Percentiles rank a stretch among this genome's conserved stretches.
Evolutionary conservation across 1,284 basidiomycete genomes (phyloP).

Genomic region (Sporisorium exsertum): DNA sequence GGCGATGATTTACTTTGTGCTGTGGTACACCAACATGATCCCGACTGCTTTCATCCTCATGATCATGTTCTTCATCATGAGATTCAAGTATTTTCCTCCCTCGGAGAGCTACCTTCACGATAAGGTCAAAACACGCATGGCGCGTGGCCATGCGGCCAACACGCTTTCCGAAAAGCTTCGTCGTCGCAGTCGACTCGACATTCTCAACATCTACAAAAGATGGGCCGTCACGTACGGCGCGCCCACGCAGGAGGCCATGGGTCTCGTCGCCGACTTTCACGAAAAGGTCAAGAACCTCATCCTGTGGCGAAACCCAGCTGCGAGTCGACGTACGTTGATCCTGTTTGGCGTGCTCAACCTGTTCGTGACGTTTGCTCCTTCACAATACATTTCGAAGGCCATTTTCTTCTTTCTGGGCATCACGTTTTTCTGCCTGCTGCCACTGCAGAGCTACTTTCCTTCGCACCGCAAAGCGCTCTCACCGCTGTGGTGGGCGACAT

Average conservation of each 20-base stretch:
- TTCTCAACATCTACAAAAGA: constrained; percentile 65
- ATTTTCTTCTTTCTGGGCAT: constrained; percentile 61
- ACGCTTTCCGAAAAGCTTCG: constrained; percentile 63
- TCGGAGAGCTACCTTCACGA: constrained; percentile 65
- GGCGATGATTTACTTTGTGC: constrained; percentile 68
- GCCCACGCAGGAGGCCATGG: constrained; percentile 55
- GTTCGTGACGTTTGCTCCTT: constrained; percentile 58
- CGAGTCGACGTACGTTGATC: constrained; percentile 57
- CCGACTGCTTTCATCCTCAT: constrained; percentile 64
- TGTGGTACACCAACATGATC: constrained; percentile 68
- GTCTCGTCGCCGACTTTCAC: constrained; percentile 66
- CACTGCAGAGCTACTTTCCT: constrained; percentile 67
- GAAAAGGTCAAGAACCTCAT: constrained; percentile 68
- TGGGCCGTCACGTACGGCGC: constrained; percentile 61
- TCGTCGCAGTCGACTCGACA: constrained; percentile 64
- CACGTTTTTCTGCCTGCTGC: constrained; percentile 63
- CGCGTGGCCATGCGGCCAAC: constrained; percentile 65
- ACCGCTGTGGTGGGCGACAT: constrained; percentile 67
- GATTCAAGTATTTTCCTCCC: constrained; percentile 68
- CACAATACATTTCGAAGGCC: constrained; percentile 58
- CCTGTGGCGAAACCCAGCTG: constrained; percentile 65
- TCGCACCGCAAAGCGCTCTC: constrained; percentile 66
- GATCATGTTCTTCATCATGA: constrained; percentile 63
- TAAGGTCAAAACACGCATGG: constrained; percentile 64
- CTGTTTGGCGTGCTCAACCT: constrained; percentile 53